phyloP scores from a whole-genome alignment of 192 early-diverging fungal species.

The Linnemannia hyalina region DNA sequence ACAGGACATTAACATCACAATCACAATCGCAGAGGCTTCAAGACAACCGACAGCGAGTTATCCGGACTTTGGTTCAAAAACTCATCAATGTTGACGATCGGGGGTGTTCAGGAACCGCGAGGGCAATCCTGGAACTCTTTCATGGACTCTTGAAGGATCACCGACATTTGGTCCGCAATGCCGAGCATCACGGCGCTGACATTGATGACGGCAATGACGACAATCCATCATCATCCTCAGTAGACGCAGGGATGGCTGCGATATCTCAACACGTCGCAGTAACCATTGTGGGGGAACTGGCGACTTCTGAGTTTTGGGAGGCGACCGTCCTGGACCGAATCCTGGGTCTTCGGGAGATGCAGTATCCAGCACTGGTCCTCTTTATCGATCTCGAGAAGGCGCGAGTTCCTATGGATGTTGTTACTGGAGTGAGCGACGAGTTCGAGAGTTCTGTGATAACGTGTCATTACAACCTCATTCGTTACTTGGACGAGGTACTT shows the following conservation, averaged over 20 bases:
- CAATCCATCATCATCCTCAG: background rate
- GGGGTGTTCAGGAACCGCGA: background rate
- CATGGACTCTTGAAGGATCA: constrained; percentile 36
- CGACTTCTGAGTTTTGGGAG: constrained; percentile 15
- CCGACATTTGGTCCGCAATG: constrained; percentile 26
- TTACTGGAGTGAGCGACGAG: background rate
- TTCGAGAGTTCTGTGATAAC: background rate
- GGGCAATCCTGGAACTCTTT: constrained; percentile 27
- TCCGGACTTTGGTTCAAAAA: background rate
- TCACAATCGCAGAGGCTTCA: background rate
- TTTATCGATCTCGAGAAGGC: constrained; percentile 46
- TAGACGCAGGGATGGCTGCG: background rate
- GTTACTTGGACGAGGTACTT: constrained; percentile 5
- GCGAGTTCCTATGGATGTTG: background rate
- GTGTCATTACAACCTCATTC: constrained; percentile 20
- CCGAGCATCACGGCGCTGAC: background rate
- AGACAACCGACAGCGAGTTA: background rate
- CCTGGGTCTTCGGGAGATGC: background rate
- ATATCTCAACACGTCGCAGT: constrained; percentile 2
- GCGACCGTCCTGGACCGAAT: background rate
- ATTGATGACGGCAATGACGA: background rate
- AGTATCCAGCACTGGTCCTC: constrained; percentile 15
- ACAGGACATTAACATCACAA: background rate
- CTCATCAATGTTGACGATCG: background rate
- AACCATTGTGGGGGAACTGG: background rate